Evolutionary conservation across 148 eudicot species (phyloP).

Genomic region (Polygonum maritimum): DNA sequence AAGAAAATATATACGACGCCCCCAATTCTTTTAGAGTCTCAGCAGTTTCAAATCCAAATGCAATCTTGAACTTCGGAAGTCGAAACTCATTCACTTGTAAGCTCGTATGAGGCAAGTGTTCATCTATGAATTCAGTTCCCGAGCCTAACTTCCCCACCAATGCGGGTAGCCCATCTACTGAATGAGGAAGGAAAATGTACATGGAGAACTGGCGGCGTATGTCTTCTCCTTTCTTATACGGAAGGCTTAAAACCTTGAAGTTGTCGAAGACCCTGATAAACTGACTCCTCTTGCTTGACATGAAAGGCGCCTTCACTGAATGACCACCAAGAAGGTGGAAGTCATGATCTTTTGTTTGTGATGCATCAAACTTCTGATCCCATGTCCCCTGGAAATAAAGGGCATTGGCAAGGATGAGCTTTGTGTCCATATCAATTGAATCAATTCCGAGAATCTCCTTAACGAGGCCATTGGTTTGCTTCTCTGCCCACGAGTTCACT

Average conservation of each 20-base stretch:
- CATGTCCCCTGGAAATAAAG: conserved; percentile 83
- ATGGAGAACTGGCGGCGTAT: conserved; percentile 8
- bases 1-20: background rate
- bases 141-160: background rate
- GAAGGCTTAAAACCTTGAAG: conserved; percentile 14
- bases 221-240: background rate
- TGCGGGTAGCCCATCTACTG: conserved; percentile 6
- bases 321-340: conserved; percentile 60
- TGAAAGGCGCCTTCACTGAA: conserved; percentile 63
- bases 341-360: conserved; percentile 44
- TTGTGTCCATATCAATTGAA: conserved; percentile 44
- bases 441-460: conserved; percentile 55
- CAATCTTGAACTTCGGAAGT: conserved; percentile 16
- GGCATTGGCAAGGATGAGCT: conserved; percentile 78
- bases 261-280: conserved; percentile 17
- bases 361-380: conserved; percentile 51
- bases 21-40: conserved; percentile 8
- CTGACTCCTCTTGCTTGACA: conserved; percentile 67
- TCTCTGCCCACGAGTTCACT: conserved; percentile 81
- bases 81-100: background rate
- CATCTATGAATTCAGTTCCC: background rate
- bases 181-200: conserved; percentile 13
- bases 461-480: conserved; percentile 67
- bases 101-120: background rate
- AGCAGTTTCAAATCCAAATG: conserved; percentile 2